A percentile compares a stretch with the other conserved stretches of the same genome.
phyloP scores from a whole-genome alignment of 129 eudicot genomes.

The Artemisia annua region DNA sequence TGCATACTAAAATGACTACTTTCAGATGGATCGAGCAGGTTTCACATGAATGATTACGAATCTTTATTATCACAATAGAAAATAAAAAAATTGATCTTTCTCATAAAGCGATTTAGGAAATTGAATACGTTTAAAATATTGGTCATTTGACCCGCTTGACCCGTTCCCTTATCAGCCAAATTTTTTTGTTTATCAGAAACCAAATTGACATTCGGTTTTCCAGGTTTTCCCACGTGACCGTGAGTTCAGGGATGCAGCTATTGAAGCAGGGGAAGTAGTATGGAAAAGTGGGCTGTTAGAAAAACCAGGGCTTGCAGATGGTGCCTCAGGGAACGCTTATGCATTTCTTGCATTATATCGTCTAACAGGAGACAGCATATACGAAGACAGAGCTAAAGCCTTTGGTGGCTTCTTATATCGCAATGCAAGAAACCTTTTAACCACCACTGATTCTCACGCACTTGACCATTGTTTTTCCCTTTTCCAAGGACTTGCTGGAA shows the following conservation, averaged over 20 bases:
- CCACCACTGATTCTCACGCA: slow-evolving; percentile 15
- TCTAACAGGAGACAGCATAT: slow-evolving; percentile 65
- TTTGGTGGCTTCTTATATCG: slow-evolving; percentile 75
- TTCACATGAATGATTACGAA: too few relatives aligned
- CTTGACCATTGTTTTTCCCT: slow-evolving; percentile 51
- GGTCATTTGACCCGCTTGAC: too few relatives aligned
- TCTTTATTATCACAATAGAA: too few relatives aligned
- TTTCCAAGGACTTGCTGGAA: slow-evolving; percentile 70
- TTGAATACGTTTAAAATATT: too few relatives aligned
- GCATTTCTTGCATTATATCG: slow-evolving; percentile 68
- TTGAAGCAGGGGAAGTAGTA: slow-evolving; percentile 93
- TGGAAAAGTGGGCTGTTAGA: slow-evolving; percentile 85
- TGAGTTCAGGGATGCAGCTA: slow-evolving; percentile 79
- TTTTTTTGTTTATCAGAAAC: background rate
- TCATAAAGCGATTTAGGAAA: too few relatives aligned
- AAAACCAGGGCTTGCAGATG: slow-evolving; percentile 78
- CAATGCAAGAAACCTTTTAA: slow-evolving; percentile 33
- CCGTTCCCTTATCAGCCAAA: too few relatives aligned
- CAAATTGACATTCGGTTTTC: background rate
- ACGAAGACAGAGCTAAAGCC: slow-evolving; percentile 74
- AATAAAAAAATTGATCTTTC: too few relatives aligned
- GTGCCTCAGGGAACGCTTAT: slow-evolving; percentile 75
- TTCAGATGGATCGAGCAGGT: too few relatives aligned
- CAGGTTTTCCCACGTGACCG: slow-evolving; percentile 66
- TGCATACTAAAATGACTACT: background rate